Conservation (phyloP, 257 asterid species). For the Ligustrum vulgare region DNA sequence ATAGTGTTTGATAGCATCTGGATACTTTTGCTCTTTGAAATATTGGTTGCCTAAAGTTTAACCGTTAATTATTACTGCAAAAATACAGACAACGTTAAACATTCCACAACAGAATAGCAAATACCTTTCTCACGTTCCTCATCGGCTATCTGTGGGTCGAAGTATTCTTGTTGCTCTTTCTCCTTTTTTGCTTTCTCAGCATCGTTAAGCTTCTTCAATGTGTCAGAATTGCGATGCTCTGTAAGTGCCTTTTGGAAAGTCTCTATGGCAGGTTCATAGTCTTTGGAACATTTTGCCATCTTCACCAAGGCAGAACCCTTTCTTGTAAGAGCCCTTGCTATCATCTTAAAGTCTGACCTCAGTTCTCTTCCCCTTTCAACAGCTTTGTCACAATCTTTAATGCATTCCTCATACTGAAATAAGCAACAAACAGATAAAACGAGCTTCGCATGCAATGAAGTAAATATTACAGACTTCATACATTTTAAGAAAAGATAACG, state of each 20-base stretch:
- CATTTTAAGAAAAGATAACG: not conserved
- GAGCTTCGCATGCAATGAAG: not conserved
- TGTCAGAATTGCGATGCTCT: slow-evolving; percentile 94
- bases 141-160: slow-evolving; percentile 79
- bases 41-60: slow-evolving; percentile 59
- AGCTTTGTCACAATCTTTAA: slow-evolving; percentile 90
- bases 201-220: slow-evolving; percentile 81
- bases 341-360: slow-evolving; percentile 84
- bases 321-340: slow-evolving; percentile 90
- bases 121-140: slow-evolving; percentile 98
- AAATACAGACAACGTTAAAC: not conserved
- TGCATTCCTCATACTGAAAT: slow-evolving; percentile 73
- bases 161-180: slow-evolving; percentile 83
- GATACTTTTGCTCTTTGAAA: slow-evolving; percentile 88
- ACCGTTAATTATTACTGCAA: not conserved
- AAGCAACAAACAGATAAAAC: not conserved
- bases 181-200: slow-evolving; percentile 96
- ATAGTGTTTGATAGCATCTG: slow-evolving; percentile 85
- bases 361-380: slow-evolving; percentile 93
- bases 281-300: slow-evolving; percentile 75
- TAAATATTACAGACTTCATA: not conserved
- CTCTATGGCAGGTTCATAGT: slow-evolving; percentile 81
- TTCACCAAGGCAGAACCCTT: slow-evolving; percentile 88
- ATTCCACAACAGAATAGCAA: not conserved
- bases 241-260: slow-evolving; percentile 89